phyloP scores from a whole-genome alignment of 1,139 yeast genomes.

The Pneumocystis wakefieldiae region DNA sequence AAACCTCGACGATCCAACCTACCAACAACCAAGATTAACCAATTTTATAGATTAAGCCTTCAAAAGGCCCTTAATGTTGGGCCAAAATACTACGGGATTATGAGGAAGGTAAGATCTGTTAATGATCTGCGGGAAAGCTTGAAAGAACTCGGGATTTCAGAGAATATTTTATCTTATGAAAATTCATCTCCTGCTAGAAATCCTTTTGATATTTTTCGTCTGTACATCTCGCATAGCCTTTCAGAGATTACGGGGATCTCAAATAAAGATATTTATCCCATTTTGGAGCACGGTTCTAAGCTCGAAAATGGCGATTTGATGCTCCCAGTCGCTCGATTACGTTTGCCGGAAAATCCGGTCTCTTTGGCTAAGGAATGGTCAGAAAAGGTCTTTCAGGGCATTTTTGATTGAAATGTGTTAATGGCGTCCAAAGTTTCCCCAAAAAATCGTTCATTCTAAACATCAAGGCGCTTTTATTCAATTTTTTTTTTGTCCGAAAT shows the following conservation, averaged over 20 bases:
- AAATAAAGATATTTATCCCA: slow-evolving; percentile 54
- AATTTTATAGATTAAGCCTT: not conserved
- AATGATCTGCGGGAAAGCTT: not conserved
- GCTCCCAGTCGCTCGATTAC: slow-evolving; percentile 82
- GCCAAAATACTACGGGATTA: not conserved
- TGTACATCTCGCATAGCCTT: slow-evolving; percentile 71
- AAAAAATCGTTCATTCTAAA: slow-evolving; percentile 42
- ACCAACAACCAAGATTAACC: not conserved
- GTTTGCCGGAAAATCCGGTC: slow-evolving; percentile 77
- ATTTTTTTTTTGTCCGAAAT: slow-evolving; percentile 58
- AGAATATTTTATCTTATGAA: slow-evolving; percentile 21
- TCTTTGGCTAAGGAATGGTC: slow-evolving; percentile 81
- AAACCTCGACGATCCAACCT: not conserved
- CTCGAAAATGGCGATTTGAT: slow-evolving; percentile 87
- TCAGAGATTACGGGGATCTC: slow-evolving; percentile 60
- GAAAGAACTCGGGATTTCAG: slow-evolving; percentile 9
- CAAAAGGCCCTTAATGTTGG: not conserved
- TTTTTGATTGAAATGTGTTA: not conserved
- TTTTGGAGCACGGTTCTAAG: slow-evolving; percentile 56
- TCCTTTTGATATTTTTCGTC: slow-evolving; percentile 71
- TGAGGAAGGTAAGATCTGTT: not conserved
- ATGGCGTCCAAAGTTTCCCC: slow-evolving; percentile 39
- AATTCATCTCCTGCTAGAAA: slow-evolving; percentile 58
- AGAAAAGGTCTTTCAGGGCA: slow-evolving; percentile 18
- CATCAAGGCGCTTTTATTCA: slow-evolving; percentile 73